phyloP scores from a whole-genome alignment of 371 early-diverging fungal genomes.

The Homolaphlyctis polyrhiza region DNA sequence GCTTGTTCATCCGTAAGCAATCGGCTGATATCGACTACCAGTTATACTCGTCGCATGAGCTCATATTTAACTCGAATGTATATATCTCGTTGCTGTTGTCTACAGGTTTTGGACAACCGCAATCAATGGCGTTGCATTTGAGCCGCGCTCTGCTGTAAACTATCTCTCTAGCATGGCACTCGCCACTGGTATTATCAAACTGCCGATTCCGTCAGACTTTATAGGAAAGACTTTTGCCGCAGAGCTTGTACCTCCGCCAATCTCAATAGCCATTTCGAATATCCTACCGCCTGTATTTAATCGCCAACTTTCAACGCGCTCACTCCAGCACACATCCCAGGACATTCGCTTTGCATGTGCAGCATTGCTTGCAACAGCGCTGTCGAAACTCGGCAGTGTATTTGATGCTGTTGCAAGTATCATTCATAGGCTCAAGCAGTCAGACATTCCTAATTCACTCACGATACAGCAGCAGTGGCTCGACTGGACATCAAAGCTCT shows the following conservation, averaged over 20 bases:
- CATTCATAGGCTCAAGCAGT: background rate
- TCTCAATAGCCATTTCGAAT: slow-evolving; percentile 30
- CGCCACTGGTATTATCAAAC: slow-evolving; percentile 58
- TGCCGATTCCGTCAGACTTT: slow-evolving; percentile 64
- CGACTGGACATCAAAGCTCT: slow-evolving; percentile 4
- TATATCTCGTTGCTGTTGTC: background rate
- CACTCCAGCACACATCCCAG: slow-evolving; percentile 62
- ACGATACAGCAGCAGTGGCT: slow-evolving; percentile 5
- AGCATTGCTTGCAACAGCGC: slow-evolving; percentile 40
- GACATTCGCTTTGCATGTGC: slow-evolving; percentile 56
- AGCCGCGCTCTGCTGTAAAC: slow-evolving; percentile 69
- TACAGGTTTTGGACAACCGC: slow-evolving; percentile 57
- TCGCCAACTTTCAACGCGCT: slow-evolving; percentile 54
- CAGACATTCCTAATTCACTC: background rate
- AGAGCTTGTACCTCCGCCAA: slow-evolving; percentile 47
- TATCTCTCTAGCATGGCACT: slow-evolving; percentile 76
- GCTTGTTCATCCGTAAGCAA: slow-evolving; percentile 59
- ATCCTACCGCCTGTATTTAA: slow-evolving; percentile 61
- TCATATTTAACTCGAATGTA: background rate
- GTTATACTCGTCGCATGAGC: background rate
- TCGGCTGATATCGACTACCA: slow-evolving; percentile 9
- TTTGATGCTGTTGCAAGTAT: background rate
- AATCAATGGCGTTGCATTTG: slow-evolving; percentile 54
- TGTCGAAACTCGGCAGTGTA: slow-evolving; percentile 36
- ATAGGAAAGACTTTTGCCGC: slow-evolving; percentile 30